Conservation (phyloP, 495 filamentous ascomycete species). For the Trichocladium uniseriatum region DNA sequence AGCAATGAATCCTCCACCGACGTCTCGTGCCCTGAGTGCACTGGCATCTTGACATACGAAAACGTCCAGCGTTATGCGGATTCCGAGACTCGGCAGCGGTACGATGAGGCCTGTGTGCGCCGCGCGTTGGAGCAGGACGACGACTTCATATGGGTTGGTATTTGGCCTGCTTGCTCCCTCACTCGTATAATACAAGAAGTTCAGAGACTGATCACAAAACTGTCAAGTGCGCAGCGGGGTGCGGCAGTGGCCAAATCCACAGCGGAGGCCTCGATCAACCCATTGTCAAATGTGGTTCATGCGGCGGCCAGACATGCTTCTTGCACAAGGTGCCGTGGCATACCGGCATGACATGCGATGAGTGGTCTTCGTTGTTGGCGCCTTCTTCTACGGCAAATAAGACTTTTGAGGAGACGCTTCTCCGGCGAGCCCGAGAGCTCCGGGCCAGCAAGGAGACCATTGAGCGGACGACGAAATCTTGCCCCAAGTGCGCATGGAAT, state of each 20-base stretch:
- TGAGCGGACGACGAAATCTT: constrained; percentile 21
- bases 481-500: constrained; percentile 27
- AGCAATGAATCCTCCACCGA: neutral
- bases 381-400: neutral
- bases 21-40: constrained; percentile 6
- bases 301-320: constrained; percentile 30
- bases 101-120: neutral
- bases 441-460: constrained; percentile 11
- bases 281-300: constrained; percentile 29
- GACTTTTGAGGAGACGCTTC: neutral
- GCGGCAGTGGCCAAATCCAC: constrained; percentile 32
- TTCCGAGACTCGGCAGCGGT: neutral
- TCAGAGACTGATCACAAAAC: neutral
- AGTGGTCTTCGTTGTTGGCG: constrained; percentile 21
- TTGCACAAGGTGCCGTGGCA: constrained; percentile 31
- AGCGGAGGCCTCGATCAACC: constrained; percentile 24
- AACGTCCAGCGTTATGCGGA: constrained; percentile 1
- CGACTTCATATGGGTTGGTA: constrained; percentile 10
- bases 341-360: constrained; percentile 27
- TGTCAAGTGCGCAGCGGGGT: constrained; percentile 3
- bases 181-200: neutral
- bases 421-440: neutral
- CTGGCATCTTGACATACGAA: neutral
- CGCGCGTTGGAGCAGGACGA: constrained; percentile 1
- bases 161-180: no score